phyloP scores from a whole-genome alignment of 2,329 filamentous ascomycete genomes.

The Tolypocladium album region DNA sequence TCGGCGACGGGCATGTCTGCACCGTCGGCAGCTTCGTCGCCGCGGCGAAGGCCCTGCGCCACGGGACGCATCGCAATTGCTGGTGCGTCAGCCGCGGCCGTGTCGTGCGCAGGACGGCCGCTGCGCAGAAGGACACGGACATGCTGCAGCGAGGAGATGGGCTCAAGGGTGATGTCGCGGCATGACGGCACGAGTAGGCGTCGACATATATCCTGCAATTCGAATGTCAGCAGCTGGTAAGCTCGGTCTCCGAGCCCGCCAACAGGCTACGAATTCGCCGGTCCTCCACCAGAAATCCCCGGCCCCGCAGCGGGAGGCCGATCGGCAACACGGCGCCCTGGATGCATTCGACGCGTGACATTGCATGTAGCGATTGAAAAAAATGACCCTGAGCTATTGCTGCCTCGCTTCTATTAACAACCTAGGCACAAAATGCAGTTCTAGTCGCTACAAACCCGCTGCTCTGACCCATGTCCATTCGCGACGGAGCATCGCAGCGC shows the following conservation, averaged over 20 bases:
- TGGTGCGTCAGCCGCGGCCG: background rate
- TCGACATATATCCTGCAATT: background rate
- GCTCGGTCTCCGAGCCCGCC: constrained; percentile 12
- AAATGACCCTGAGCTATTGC: background rate
- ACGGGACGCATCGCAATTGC: constrained; percentile 6
- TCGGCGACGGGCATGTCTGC: constrained; percentile 59
- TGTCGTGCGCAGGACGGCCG: background rate
- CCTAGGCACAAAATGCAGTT: background rate
- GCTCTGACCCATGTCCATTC: background rate
- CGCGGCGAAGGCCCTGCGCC: background rate
- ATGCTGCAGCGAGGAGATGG: background rate
- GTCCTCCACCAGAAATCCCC: background rate
- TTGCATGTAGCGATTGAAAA: background rate
- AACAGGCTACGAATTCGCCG: background rate
- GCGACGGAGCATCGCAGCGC: background rate
- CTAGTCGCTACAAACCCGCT: background rate
- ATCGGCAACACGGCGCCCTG: no score
- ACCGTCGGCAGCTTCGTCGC: constrained; percentile 31
- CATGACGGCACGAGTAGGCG: background rate
- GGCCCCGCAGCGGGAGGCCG: background rate
- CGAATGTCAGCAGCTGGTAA: background rate
- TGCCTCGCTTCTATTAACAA: background rate
- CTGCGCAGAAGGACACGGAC: background rate
- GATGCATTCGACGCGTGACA: no score
- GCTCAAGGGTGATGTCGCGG: background rate